Conservation (phyloP, 805 yeast genomes). For the Suhomyces sp. region DNA sequence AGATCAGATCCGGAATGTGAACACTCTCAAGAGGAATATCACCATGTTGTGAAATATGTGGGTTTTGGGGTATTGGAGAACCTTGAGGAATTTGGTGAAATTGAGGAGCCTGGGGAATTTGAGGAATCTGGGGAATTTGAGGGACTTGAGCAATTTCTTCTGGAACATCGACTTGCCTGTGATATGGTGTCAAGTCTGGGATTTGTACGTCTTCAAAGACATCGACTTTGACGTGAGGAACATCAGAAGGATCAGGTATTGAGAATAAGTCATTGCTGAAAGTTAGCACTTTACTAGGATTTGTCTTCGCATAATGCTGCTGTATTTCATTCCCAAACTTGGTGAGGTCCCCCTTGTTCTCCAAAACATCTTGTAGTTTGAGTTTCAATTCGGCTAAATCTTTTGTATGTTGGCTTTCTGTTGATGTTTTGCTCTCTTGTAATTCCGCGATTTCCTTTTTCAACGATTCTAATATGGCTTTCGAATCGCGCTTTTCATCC, state of each 20-base stretch:
- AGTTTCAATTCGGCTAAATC: conserved; percentile 16
- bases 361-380: conserved; percentile 6
- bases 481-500: conserved; percentile 18
- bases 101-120: too few relatives aligned
- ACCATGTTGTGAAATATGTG: too few relatives aligned
- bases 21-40: not conserved
- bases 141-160: too few relatives aligned
- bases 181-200: conserved; percentile 18
- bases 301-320: conserved; percentile 1
- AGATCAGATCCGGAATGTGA: too few relatives aligned
- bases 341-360: not conserved
- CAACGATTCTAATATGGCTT: conserved; percentile 17
- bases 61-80: too few relatives aligned
- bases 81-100: too few relatives aligned
- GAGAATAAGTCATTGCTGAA: conserved; percentile 16
- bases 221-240: conserved; percentile 17
- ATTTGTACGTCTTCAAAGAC: conserved; percentile 24
- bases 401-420: conserved; percentile 12
- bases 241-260: conserved; percentile 4
- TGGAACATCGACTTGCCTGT: too few relatives aligned
- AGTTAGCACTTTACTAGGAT: conserved; percentile 15
- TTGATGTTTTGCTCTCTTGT: not conserved
- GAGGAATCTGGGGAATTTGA: too few relatives aligned
- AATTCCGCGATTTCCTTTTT: conserved; percentile 18
- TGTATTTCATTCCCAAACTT: conserved; percentile 2